Percentiles rank a stretch among this genome's conserved stretches.
These are phyloP conservation scores for Saccharomycopsis fermentans DNA, from an alignment of 805 yeast species.

Conservation along the genomic window DNA sequence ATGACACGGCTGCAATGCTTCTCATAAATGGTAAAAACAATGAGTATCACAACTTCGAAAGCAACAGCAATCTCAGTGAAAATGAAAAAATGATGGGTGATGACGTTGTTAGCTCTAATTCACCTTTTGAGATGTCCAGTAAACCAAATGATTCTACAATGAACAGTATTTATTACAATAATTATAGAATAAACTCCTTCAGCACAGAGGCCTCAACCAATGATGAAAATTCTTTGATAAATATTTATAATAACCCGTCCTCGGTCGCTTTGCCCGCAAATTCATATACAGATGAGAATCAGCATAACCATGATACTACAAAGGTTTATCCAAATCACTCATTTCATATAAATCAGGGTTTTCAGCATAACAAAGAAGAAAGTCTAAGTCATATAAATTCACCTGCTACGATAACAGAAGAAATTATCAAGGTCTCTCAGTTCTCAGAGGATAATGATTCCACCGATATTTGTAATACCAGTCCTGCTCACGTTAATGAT, in stretches of 20 bases:
- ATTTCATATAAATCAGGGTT: background rate
- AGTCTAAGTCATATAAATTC: background rate
- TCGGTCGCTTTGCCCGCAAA: slow-evolving; percentile 1
- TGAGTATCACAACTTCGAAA: background rate
- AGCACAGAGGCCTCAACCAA: slow-evolving; percentile 3
- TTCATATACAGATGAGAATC: background rate
- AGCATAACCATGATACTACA: too few relatives aligned
- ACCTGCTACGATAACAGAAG: background rate
- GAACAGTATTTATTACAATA: background rate
- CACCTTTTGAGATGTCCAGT: background rate
- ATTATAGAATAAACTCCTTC: slow-evolving; percentile 2
- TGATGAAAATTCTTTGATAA: slow-evolving; percentile 13
- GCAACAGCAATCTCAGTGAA: background rate
- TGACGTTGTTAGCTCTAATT: background rate
- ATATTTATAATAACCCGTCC: slow-evolving; percentile 16
- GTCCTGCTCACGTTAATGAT: background rate
- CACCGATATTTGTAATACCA: background rate
- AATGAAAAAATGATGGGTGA: background rate
- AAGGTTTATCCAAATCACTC: background rate
- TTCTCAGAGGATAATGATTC: background rate
- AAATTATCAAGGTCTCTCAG: background rate
- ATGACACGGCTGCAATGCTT: background rate
- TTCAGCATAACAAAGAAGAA: background rate
- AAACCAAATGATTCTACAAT: background rate
- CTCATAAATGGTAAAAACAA: background rate